A percentile compares a stretch with the other conserved stretches of the same genome.
Evolutionary conservation across 768 basidiomycete species (phyloP).

Genomic region (Russula virescens): DNA sequence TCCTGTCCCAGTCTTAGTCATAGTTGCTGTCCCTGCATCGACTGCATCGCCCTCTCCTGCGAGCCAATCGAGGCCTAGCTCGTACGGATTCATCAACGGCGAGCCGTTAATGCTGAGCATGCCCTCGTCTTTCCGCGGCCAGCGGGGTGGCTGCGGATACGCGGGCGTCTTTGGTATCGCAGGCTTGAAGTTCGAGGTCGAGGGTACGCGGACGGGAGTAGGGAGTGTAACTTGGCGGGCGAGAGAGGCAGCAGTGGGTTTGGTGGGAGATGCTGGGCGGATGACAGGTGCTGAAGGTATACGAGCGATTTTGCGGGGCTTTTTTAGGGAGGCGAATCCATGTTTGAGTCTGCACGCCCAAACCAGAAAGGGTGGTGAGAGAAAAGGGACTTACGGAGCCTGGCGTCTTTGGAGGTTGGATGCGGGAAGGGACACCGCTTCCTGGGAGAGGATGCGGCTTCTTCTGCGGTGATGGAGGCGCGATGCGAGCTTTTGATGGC

Average conservation of each 20-base stretch:
- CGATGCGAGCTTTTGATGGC: slow-evolving; percentile 44
- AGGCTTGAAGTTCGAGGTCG: slow-evolving; percentile 68
- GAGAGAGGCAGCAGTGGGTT: slow-evolving; percentile 35
- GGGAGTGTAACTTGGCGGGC: slow-evolving; percentile 14
- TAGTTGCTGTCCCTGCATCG: neutral
- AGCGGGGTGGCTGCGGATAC: slow-evolving; percentile 57
- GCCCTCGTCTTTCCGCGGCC: slow-evolving; percentile 68
- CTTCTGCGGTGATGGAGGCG: slow-evolving; percentile 49
- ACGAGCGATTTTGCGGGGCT: slow-evolving; percentile 32
- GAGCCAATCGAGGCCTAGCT: slow-evolving; percentile 59
- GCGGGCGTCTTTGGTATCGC: slow-evolving; percentile 51
- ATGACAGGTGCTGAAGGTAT: slow-evolving; percentile 32
- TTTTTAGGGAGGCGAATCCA: slow-evolving; percentile 30
- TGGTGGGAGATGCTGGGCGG: slow-evolving; percentile 45
- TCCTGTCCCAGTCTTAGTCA: too few species aligned
- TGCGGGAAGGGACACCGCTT: slow-evolving; percentile 16
- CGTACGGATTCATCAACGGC: slow-evolving; percentile 72
- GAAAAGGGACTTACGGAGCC: slow-evolving; percentile 26
- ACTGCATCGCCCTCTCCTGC: slow-evolving; percentile 34
- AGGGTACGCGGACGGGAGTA: slow-evolving; percentile 37
- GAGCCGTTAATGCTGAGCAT: slow-evolving; percentile 81
- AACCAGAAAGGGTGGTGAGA: neutral
- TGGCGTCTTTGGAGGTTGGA: slow-evolving; percentile 30
- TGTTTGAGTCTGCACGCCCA: slow-evolving; percentile 11
- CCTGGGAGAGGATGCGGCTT: slow-evolving; percentile 35